phyloP scores from a whole-genome alignment of 2,329 filamentous ascomycete species.

The Aspergillus novofumigatus region DNA sequence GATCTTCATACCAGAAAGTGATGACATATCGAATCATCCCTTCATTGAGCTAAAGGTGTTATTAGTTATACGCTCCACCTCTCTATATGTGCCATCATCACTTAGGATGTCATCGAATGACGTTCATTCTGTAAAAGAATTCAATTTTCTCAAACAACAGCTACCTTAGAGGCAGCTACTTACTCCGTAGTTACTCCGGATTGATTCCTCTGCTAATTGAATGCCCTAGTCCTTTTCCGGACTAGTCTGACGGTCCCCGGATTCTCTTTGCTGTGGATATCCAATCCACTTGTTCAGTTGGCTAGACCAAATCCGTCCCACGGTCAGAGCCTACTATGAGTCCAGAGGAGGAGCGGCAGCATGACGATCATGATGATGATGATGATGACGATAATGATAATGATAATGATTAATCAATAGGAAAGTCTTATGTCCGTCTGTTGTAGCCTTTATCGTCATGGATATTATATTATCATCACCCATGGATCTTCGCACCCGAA shows the following conservation, averaged over 20 bases:
- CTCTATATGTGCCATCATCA: background rate
- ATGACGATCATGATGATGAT: slow-evolving; percentile 6
- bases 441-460: background rate
- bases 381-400: background rate
- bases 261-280: background rate
- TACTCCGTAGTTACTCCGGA: background rate
- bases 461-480: background rate
- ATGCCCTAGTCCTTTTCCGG: background rate
- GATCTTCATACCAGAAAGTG: too few species aligned
- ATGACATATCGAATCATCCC: too few species aligned
- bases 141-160: background rate
- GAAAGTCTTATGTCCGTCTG: background rate
- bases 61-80: too few species aligned
- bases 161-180: background rate
- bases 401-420: background rate
- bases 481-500: background rate
- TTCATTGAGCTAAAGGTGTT: background rate
- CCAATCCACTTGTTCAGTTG: background rate
- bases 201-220: background rate
- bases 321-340: slow-evolving; percentile 17
- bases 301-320: slow-evolving; percentile 17
- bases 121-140: background rate
- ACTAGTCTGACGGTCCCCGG: background rate
- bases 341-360: slow-evolving; percentile 16
- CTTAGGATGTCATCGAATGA: background rate